Conservation (phyloP, 2,329 filamentous ascomycete species). For the Ilyonectria sp. region DNA sequence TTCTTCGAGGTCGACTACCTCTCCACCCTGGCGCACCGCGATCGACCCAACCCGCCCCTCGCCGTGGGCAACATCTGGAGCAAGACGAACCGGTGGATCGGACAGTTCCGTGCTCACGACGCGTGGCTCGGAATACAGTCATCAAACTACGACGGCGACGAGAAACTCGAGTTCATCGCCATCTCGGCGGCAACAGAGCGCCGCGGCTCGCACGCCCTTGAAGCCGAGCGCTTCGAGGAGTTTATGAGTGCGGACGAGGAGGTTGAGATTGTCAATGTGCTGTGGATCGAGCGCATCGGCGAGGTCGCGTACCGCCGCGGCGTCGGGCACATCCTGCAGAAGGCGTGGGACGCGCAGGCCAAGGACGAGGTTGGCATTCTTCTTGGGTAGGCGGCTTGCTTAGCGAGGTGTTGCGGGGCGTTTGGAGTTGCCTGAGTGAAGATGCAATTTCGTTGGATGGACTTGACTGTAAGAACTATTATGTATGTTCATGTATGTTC, state of each 20-base stretch:
- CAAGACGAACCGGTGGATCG: slow-evolving; percentile 56
- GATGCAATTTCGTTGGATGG: slow-evolving; percentile 7
- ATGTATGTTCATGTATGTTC: slow-evolving; percentile 3
- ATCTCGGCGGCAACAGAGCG: slow-evolving; percentile 59
- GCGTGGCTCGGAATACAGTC: slow-evolving; percentile 62
- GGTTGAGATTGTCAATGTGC: slow-evolving; percentile 62
- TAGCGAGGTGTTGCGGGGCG: slow-evolving; percentile 19
- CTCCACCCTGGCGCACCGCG: slow-evolving; percentile 54
- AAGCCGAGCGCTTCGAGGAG: slow-evolving; percentile 57
- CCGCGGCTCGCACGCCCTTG: slow-evolving; percentile 58
- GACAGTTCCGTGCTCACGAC: slow-evolving; percentile 61
- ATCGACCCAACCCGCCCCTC: slow-evolving; percentile 56
- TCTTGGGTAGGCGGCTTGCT: slow-evolving; percentile 53
- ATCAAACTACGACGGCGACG: slow-evolving; percentile 62
- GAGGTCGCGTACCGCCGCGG: slow-evolving; percentile 59
- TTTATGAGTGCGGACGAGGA: slow-evolving; percentile 59
- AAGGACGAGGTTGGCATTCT: slow-evolving; percentile 59
- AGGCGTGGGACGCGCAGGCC: slow-evolving; percentile 58
- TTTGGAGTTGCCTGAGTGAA: slow-evolving; percentile 18
- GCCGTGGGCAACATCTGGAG: slow-evolving; percentile 61
- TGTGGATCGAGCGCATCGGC: slow-evolving; percentile 63
- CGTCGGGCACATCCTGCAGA: slow-evolving; percentile 59
- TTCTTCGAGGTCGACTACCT: slow-evolving; percentile 60
- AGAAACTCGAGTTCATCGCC: slow-evolving; percentile 61
- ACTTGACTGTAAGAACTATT: not conserved